Evolutionary conservation across 441 rosid genomes (phyloP), one percentile per base, ranked within the genome.

Genomic region (Populus hybrid): DNA sequence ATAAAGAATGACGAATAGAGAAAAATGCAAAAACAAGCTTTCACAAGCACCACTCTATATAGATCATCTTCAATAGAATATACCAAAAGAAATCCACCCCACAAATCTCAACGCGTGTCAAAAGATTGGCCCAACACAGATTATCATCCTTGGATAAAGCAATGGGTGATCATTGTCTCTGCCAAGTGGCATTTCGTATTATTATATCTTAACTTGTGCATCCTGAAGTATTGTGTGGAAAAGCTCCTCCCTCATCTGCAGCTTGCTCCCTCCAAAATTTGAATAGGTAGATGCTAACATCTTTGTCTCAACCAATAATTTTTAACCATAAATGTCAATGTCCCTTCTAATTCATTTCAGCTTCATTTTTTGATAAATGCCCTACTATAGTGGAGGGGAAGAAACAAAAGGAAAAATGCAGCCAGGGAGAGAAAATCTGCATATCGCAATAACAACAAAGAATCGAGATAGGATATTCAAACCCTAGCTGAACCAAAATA

Each of bases 101-200:
- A 75, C 69, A 70, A 35, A 63, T 18, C 72, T 2, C 5, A 7
- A 73, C 85, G 86, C 91, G 94, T 90, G 97, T 90, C 88, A n/a
- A 38, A 65, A 82, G 77, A 78, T 69, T 80, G 85, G 81, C 97
- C 91, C 71, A 42, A 71, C 76, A 81, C 79, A 84, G 82, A 83
- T 87, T 87, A 94, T 91, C 91, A 71, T 78, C 81, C 87, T 82
- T 8, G 85, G 97, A 91, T 91, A 89, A 81, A 89, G 85, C 74
- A 86, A 81, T 53, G 92, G 69, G 94, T 89, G 98, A 87, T 85
- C 71, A 59, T 76, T 79, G 79, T 73, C 73, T 57, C 65, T 23
- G 77, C 93, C 88, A 85, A 78, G 86, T 88, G 84, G 89, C 34
- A 83, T 82, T 59, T 75, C 79, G 77, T 81, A 69, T 36, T 21